Base-by-base conservation (phyloP, 2,329 filamentous ascomycete genomes). In the Talaromyces sp. region DNA sequence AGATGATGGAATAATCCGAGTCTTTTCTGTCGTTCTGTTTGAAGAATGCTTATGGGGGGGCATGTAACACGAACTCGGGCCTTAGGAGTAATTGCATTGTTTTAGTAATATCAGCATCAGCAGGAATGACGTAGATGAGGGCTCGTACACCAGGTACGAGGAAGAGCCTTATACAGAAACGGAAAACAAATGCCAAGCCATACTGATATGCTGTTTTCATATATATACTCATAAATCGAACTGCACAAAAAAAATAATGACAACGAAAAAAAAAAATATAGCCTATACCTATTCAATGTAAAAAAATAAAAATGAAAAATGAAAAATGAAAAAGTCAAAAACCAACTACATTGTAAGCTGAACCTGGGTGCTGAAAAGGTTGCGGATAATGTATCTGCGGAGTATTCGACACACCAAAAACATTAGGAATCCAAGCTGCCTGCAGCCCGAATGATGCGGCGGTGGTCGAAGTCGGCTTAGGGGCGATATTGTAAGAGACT, bases 341-440 rank as follows among this genome's bases (percentile, higher is more conserved):
- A 3, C 43, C 43, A 46, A 46, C 43, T 11, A 46, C 43, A 19
- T 46, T 46, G n/a, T 46, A 46, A 24, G 21, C 43, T 3, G 43
- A 24, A 14, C 41, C 41, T 4, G 41, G 1, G 41, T 46, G 41
- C n/a, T 29, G 49, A 29, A 52, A 52, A 8, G 49, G 49, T 29
- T 52, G 49, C 27, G 49, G 24, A 29, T 52, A 29, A 3, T 52
- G 49, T 19, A 27, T 8, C 14, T 52, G 49, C 49, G 13, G 14
- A 9, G 26, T 13, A 21, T 17, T 29, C 24, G 49, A 29, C 17
- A n/a, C 19, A 9, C 14, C 49, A 21, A 38, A 41, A 9, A 58
- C 24, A 21, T 56, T 19, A 55, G 53, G 49, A 32, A 46, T 35
- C 59, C 56, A 61, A n/a, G 59, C 31, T 31, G 49, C 24, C 24